Percentiles rank a stretch among this genome's conserved stretches.
Evolutionary conservation across 805 yeast genomes (phyloP).

Genomic region (Pichia gijzeniarum): DNA sequence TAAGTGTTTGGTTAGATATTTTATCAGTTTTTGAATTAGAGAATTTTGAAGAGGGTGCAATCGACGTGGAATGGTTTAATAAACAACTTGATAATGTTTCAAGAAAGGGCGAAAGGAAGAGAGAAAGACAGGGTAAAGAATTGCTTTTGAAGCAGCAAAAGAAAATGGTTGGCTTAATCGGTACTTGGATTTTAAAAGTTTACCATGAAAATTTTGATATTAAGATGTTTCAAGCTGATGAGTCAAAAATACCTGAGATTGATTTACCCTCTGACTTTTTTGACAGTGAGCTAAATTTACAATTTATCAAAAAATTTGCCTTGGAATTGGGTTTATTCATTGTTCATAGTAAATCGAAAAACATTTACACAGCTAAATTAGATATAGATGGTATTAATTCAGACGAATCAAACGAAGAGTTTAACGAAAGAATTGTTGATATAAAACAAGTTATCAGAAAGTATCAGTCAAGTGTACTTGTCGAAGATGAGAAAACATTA

Average conservation of each 20-base stretch:
- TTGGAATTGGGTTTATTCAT: constrained; percentile 61
- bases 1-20: constrained; percentile 68
- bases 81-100: constrained; percentile 76
- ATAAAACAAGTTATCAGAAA: constrained; percentile 51
- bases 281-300: constrained; percentile 40
- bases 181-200: constrained; percentile 40
- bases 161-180: constrained; percentile 54
- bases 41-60: constrained; percentile 76
- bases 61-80: constrained; percentile 90
- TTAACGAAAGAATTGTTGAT: constrained; percentile 42
- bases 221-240: constrained; percentile 30
- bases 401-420: constrained; percentile 61
- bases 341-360: constrained; percentile 53
- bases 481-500: constrained; percentile 52
- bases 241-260: constrained; percentile 38
- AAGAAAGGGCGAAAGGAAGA: constrained; percentile 60
- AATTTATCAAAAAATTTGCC: constrained; percentile 58
- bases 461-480: constrained; percentile 57
- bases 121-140: constrained; percentile 59
- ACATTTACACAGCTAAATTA: constrained; percentile 50
- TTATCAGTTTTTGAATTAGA: constrained; percentile 76
- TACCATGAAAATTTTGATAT: constrained; percentile 30
- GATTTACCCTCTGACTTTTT: constrained; percentile 43
- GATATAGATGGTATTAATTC: constrained; percentile 74
- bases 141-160: constrained; percentile 66